phyloP scores from a whole-genome alignment of 1,284 basidiomycete species.

The Papiliotrema flavescens region DNA sequence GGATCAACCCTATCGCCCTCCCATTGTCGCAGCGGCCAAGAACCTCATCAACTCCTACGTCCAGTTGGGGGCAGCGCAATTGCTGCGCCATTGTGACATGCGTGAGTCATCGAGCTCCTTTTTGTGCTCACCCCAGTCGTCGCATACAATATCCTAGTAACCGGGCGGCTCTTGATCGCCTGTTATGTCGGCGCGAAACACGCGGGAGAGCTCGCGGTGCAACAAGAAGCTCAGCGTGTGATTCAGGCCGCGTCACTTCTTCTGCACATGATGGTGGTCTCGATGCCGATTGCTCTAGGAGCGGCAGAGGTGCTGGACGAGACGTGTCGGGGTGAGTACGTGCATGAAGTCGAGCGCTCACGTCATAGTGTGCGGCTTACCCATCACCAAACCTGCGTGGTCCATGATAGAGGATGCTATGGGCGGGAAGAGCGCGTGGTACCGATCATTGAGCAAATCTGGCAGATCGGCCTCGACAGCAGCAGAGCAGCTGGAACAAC shows the following conservation, averaged over 20 bases:
- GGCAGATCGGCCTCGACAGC: background rate
- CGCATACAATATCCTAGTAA: conserved; percentile 1
- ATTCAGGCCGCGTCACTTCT: conserved; percentile 1
- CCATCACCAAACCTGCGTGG: conserved; percentile 3
- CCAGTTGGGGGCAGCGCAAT: conserved; percentile 1
- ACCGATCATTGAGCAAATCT: background rate
- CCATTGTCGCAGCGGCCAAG: background rate
- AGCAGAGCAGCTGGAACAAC: background rate
- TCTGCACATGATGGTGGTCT: conserved; percentile 3
- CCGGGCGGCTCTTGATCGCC: conserved; percentile 1
- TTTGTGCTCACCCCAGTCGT: background rate
- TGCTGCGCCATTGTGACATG: conserved; percentile 3
- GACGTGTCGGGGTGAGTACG: background rate
- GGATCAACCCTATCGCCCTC: background rate
- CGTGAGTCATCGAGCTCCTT: background rate
- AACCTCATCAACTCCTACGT: conserved; percentile 4
- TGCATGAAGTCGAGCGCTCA: background rate
- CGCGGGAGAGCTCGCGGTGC: background rate
- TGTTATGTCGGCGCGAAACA: conserved; percentile 2
- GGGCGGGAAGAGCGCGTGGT: conserved; percentile 1
- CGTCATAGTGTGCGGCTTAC: background rate
- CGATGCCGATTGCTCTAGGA: background rate
- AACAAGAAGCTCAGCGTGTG: conserved; percentile 1
- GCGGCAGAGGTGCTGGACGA: conserved; percentile 1
- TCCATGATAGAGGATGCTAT: conserved; percentile 5